Percentiles rank a stretch among this genome's conserved stretches.
Evolutionary conservation across 352 stramenopile genomes (phyloP).

Genomic region (Thalassiosira allenii): DNA sequence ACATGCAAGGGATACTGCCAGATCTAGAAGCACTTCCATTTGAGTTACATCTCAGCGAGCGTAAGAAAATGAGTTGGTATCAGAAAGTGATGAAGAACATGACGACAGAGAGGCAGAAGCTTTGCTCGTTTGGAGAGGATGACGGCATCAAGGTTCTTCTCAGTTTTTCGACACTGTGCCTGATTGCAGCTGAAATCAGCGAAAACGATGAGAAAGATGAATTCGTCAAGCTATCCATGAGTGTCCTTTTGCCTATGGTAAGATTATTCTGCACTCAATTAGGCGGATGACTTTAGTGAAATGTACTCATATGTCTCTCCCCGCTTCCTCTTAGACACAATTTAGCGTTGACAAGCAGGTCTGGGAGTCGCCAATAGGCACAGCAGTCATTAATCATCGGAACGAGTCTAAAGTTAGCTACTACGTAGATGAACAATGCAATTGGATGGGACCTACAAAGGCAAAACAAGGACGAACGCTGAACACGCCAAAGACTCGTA

Average conservation of each 20-base stretch:
- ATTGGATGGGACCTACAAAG: conserved; percentile 55
- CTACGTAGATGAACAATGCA: conserved; percentile 51
- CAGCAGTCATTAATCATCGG: conserved; percentile 32
- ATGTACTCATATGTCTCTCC: conserved; percentile 1
- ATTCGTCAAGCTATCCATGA: conserved; percentile 65
- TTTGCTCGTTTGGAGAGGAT: conserved; percentile 68
- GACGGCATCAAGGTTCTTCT: conserved; percentile 68
- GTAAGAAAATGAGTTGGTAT: conserved; percentile 69
- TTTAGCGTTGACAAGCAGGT: conserved; percentile 79
- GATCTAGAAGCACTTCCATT: conserved; percentile 54
- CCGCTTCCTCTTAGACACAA: conserved; percentile 64
- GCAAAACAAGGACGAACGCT: conserved; percentile 25
- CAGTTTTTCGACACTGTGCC: conserved; percentile 70
- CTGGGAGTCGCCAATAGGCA: conserved; percentile 72
- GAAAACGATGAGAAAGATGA: conserved; percentile 53
- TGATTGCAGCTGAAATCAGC: conserved; percentile 52
- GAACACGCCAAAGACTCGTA: background rate
- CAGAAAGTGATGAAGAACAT: conserved; percentile 58
- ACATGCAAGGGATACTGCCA: conserved; percentile 53
- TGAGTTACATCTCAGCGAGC: conserved; percentile 37
- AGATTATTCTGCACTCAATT: conserved; percentile 34
- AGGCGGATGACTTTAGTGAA: background rate
- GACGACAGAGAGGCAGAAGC: conserved; percentile 29
- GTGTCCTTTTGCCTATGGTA: conserved; percentile 80
- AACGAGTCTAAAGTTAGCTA: conserved; percentile 44